phyloP scores from a whole-genome alignment of 768 basidiomycete genomes.

The Phaeolepiota aurea region DNA sequence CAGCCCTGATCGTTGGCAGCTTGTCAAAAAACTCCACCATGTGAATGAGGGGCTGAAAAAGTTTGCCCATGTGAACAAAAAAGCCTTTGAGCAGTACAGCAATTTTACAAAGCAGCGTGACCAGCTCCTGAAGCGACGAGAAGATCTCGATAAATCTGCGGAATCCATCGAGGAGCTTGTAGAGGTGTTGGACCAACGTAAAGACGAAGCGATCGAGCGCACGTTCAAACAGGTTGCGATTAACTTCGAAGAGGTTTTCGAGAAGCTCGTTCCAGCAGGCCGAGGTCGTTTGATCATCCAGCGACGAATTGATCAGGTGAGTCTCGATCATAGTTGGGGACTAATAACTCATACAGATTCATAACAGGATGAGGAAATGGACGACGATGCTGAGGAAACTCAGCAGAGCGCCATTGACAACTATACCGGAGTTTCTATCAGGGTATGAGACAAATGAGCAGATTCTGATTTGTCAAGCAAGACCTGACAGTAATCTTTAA shows the following conservation, averaged over 20 bases:
- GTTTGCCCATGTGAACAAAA: constrained; percentile 98
- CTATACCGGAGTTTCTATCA: constrained; percentile 95
- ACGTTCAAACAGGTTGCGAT: constrained; percentile 98
- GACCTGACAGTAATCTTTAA: background rate
- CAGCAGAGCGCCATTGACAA: constrained; percentile 80
- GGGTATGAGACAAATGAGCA: too few relatives aligned
- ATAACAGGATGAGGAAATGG: constrained; percentile 60
- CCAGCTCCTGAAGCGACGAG: constrained; percentile 75
- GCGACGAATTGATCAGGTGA: constrained; percentile 76
- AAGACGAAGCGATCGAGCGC: constrained; percentile 97
- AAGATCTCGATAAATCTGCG: constrained; percentile 88
- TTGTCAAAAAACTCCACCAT: constrained; percentile 86
- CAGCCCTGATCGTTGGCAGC: constrained; percentile 31
- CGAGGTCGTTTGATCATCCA: constrained; percentile 90
- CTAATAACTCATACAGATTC: background rate
- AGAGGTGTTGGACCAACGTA: constrained; percentile 88
- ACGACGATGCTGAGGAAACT: constrained; percentile 65
- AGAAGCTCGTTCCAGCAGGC: constrained; percentile 91
- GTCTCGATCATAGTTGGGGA: constrained; percentile 8
- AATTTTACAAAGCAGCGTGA: constrained; percentile 98
- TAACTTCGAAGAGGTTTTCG: constrained; percentile 96
- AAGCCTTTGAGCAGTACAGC: constrained; percentile 97
- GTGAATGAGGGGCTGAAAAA: constrained; percentile 93
- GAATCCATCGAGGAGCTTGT: constrained; percentile 89
- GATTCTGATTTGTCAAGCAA: too few relatives aligned